Conservation (phyloP, 805 yeast species). For the Ogataea nakhonphanomensis region DNA sequence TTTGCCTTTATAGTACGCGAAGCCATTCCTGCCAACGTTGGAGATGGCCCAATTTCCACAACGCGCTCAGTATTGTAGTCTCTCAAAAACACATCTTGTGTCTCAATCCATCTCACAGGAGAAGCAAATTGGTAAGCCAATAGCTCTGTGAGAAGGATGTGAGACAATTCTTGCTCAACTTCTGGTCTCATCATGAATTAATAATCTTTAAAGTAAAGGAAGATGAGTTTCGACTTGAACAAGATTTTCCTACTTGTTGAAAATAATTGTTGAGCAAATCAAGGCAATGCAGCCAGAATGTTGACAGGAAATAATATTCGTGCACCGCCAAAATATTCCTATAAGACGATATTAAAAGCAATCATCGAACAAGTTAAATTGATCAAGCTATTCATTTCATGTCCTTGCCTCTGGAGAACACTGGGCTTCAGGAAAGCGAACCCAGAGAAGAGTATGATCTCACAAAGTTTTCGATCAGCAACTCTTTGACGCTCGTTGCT, state of each 20-base stretch:
- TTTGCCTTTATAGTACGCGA: conserved; percentile 91
- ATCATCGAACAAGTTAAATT: no score
- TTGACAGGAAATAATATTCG: not conserved
- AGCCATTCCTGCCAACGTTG: conserved; percentile 99
- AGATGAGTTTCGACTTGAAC: not conserved
- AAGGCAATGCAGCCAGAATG: not conserved
- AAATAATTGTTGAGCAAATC: conserved; percentile 9
- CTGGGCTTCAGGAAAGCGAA: not conserved
- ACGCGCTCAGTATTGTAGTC: conserved; percentile 95
- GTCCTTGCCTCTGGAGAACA: no score
- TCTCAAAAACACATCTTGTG: conserved; percentile 95
- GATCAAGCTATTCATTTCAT: no score
- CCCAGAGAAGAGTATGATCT: not conserved
- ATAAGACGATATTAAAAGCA: no score
- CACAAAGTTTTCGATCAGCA: conserved; percentile 16
- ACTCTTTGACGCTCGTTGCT: conserved; percentile 26
- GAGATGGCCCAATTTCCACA: conserved; percentile 98
- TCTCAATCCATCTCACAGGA: conserved; percentile 98
- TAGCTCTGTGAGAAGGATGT: conserved; percentile 88
- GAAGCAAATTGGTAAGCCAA: conserved; percentile 98
- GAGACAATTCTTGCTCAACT: conserved; percentile 96
- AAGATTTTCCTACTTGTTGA: conserved; percentile 5
- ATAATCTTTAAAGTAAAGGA: not conserved
- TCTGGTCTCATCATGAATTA: conserved; percentile 70
- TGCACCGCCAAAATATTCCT: no score